Percentiles rank a stretch among this genome's conserved stretches.
These are phyloP conservation scores for Aechmea fasciata DNA, from an alignment of 176 grass and related monocot species.

Conservation along the genomic window DNA sequence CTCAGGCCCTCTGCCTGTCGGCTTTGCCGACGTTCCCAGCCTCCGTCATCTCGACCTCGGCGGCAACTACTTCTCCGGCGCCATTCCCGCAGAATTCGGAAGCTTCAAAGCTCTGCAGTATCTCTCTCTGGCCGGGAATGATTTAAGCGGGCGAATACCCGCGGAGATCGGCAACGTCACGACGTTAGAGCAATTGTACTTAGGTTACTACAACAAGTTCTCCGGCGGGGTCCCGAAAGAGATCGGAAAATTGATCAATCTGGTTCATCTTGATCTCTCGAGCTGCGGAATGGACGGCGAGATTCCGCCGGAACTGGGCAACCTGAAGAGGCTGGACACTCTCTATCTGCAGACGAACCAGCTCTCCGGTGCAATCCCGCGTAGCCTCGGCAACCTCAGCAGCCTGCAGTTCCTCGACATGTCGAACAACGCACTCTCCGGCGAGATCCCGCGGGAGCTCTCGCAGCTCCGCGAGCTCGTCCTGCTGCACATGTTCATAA, in stretches of 20 bases:
- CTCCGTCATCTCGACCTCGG: slow-evolving; percentile 58
- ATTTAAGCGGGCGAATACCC: slow-evolving; percentile 39
- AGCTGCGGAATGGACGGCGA: slow-evolving; percentile 47
- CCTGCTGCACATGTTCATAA: slow-evolving; percentile 72
- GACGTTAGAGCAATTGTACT: slow-evolving; percentile 38
- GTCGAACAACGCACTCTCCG: slow-evolving; percentile 70
- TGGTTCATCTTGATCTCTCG: slow-evolving; percentile 66
- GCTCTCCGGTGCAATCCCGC: slow-evolving; percentile 39
- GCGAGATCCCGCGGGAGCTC: slow-evolving; percentile 53
- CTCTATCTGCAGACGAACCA: slow-evolving; percentile 77
- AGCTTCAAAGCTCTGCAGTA: slow-evolving; percentile 32
- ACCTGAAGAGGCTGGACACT: slow-evolving; percentile 43
- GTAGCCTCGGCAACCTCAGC: slow-evolving; percentile 50
- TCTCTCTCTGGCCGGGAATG: slow-evolving; percentile 57
- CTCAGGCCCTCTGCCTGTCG: slow-evolving; percentile 27
- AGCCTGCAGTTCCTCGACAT: slow-evolving; percentile 47
- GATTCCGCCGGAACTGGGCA: slow-evolving; percentile 39
- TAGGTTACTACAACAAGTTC: slow-evolving; percentile 78
- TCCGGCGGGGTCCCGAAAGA: slow-evolving; percentile 36
- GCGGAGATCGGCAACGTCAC: slow-evolving; percentile 38
- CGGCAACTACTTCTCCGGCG: slow-evolving; percentile 68
- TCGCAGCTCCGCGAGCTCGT: slow-evolving; percentile 20
- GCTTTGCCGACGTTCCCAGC: neutral
- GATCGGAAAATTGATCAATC: slow-evolving; percentile 27
- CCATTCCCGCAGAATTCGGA: slow-evolving; percentile 39